Evolutionary conservation across 2,329 filamentous ascomycete species (phyloP), one percentile per base, ranked within the genome.

Genomic region (Venturia aucupariae): DNA sequence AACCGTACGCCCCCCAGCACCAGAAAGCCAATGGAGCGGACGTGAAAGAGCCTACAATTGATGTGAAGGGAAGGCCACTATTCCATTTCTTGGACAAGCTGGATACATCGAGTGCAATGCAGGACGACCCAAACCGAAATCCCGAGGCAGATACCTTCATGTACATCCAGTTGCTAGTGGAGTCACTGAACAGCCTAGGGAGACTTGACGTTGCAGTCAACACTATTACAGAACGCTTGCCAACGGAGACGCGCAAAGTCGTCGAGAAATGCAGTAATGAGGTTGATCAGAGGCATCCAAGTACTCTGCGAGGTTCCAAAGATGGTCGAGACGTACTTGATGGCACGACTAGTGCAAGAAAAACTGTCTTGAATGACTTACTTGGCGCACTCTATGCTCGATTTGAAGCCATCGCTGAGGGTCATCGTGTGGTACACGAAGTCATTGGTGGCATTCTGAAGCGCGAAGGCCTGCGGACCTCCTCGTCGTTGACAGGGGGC

Each of bases 261-360:
- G 93, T 97, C 27, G 95, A 95, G 71, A 93, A 95, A 74, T 96
- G 92, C 0, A 95, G 96, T 73, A 89, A 89, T 64, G 94, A 99
- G 75, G 89, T 97, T 60, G 92, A 97, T 71, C 88, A 92, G 73
- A 87, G 92, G 64, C 91, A 97, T 74, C 93, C 93, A n/a, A 90
- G 87, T 72, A 88, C 90, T 39, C 78, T 94, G 55, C 80, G 82
- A 44, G 75, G 72, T 38, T 73, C 73, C 71, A 78, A 72, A 67
- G 73, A 89, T 22, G 86, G 90, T 68, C 35, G 24, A 42, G 60
- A 62, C 13, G 32, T 44, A 19, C 32, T 62, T 24, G 60, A 65
- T 48, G 27, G 35, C 27, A 65, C 24, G 30, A 66, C 59, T 32
- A 24, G 22, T 35, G 86, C 92, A 77, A 84, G 90, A 22, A 88